Conservation (phyloP, 2,329 filamentous ascomycete species). For the Chalara sp. region DNA sequence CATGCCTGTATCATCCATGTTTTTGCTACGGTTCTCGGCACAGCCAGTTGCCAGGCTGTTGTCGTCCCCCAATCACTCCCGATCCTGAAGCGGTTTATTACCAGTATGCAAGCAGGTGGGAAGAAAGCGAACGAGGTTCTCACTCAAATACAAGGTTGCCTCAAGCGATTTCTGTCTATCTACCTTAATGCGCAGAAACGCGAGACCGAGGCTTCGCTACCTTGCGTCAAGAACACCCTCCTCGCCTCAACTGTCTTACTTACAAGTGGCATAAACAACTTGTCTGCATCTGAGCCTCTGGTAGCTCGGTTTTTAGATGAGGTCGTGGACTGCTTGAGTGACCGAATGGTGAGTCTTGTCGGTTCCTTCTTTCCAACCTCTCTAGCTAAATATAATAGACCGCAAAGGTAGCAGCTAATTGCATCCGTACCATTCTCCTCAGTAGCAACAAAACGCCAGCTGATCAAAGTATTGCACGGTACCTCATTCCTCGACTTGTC, state of each 20-base stretch:
- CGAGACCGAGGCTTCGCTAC: constrained; percentile 66
- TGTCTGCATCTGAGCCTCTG: constrained; percentile 69
- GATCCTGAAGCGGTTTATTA: constrained; percentile 85
- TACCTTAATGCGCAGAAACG: constrained; percentile 70
- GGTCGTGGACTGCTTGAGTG: constrained; percentile 75
- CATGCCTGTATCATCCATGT: constrained; percentile 97
- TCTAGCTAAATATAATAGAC: constrained; percentile 43
- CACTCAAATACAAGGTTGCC: constrained; percentile 69
- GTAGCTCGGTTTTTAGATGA: constrained; percentile 72
- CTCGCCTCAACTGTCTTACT: constrained; percentile 85
- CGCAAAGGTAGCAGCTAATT: constrained; percentile 84
- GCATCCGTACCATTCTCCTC: constrained; percentile 76
- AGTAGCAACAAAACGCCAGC: constrained; percentile 54
- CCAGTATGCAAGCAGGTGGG: constrained; percentile 55
- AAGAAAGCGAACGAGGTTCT: constrained; percentile 27
- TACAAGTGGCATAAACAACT: constrained; percentile 67
- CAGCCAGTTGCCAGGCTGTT: constrained; percentile 76
- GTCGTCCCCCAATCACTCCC: constrained; percentile 87
- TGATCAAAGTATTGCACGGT: constrained; percentile 67
- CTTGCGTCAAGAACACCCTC: constrained; percentile 89
- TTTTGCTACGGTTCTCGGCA: constrained; percentile 86
- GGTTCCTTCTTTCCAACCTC: constrained; percentile 5
- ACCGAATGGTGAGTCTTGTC: constrained; percentile 54
- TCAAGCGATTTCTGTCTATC: constrained; percentile 77
- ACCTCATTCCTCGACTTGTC: constrained; percentile 69